Evolutionary conservation across 345 rosid species (phyloP).

Genomic region (Cardamine chenopodiifolia): DNA sequence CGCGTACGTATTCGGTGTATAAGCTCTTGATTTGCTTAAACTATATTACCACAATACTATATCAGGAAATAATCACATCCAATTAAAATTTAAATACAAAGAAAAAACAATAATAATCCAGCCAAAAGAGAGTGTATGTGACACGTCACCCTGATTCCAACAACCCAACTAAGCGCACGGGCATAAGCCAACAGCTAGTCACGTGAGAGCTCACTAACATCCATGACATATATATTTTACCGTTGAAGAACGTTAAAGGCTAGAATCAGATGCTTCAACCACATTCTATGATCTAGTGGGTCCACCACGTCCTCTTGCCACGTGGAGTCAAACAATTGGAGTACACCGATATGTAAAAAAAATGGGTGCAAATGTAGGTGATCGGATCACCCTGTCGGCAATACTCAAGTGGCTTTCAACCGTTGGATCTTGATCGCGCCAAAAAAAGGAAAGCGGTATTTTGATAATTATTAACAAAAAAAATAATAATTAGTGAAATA

Average conservation of each 20-base stretch:
- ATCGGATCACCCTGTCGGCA: constrained; percentile 32
- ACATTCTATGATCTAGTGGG: background rate
- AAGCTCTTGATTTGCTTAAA: background rate
- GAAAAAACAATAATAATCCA: background rate
- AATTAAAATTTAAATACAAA: background rate
- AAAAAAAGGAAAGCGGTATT: background rate
- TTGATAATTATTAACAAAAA: background rate
- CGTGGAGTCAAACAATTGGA: background rate
- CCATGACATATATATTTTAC: constrained; percentile 20
- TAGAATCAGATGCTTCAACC: constrained; percentile 32
- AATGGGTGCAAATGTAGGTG: background rate
- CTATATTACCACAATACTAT: background rate
- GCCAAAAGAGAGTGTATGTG: constrained; percentile 3
- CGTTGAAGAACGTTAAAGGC: constrained; percentile 36
- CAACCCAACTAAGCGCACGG: constrained; percentile 23
- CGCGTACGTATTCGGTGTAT: background rate
- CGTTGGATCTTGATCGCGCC: constrained; percentile 32
- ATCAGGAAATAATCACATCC: constrained; percentile 6
- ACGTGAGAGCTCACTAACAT: constrained; percentile 36
- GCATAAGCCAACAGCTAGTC: constrained; percentile 40
- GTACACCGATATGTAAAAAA: background rate
- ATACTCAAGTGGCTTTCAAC: constrained; percentile 7
- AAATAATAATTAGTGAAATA: constrained; percentile 15
- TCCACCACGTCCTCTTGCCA: constrained; percentile 1
- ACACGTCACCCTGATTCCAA: constrained; percentile 22